Evolutionary conservation across 2,329 filamentous ascomycete genomes (phyloP).

Genomic region (Colletotrichum plurivorum): DNA sequence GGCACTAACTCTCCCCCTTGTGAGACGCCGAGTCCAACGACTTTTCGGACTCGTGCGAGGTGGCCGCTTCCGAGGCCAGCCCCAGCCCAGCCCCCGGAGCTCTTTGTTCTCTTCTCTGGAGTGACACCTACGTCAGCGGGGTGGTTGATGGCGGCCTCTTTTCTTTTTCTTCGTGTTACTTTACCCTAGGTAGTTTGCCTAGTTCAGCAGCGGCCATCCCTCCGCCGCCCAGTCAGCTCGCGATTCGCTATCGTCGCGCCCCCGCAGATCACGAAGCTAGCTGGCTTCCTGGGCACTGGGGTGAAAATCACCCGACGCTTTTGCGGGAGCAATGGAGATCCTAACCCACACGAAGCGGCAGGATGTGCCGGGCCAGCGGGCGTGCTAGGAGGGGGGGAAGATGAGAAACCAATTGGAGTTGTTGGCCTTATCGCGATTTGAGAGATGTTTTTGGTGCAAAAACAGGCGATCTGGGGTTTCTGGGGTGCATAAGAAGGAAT

Average conservation of each 20-base stretch:
- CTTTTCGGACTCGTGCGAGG: not conserved
- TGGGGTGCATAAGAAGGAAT: not conserved
- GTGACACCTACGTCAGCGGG: not conserved
- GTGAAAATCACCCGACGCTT: not conserved
- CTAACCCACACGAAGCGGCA: not conserved
- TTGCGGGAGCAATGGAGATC: slow-evolving; percentile 6
- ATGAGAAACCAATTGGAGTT: slow-evolving; percentile 3
- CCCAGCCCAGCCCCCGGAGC: not conserved
- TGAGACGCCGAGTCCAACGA: slow-evolving; percentile 7
- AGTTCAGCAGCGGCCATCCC: too few species aligned
- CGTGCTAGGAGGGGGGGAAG: too few species aligned
- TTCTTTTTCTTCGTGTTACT: not conserved
- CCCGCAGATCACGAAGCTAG: slow-evolving; percentile 19
- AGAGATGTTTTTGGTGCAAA: not conserved
- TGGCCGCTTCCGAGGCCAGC: not conserved
- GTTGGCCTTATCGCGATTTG: not conserved
- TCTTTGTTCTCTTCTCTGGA: not conserved
- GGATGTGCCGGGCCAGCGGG: not conserved
- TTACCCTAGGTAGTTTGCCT: too few species aligned
- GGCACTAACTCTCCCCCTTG: not conserved
- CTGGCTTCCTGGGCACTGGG: not conserved
- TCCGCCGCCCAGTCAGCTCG: not conserved
- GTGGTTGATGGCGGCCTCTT: too few species aligned
- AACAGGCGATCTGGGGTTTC: not conserved
- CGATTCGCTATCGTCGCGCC: slow-evolving; percentile 7